phyloP scores from a whole-genome alignment of 768 basidiomycete species.

The Roridomyces roridus region DNA sequence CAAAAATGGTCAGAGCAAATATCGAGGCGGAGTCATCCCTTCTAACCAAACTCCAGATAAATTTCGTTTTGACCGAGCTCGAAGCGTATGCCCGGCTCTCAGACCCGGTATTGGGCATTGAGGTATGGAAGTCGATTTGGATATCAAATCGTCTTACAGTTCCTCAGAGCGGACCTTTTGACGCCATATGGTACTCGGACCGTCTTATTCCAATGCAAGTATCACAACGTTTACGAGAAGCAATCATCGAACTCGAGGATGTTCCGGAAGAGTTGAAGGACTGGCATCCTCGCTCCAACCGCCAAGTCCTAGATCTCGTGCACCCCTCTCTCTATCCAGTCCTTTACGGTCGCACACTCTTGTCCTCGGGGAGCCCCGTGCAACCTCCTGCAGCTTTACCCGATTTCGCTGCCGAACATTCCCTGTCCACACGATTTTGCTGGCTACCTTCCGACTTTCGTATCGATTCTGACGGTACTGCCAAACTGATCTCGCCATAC shows the following conservation, averaged over 20 bases:
- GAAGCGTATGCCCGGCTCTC: slow-evolving; percentile 21
- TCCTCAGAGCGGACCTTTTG: slow-evolving; percentile 24
- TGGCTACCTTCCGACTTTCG: slow-evolving; percentile 37
- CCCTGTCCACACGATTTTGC: slow-evolving; percentile 23
- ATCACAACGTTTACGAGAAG: slow-evolving; percentile 30
- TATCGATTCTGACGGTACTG: slow-evolving; percentile 27
- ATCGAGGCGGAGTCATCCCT: not conserved
- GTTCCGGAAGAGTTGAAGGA: slow-evolving; percentile 43
- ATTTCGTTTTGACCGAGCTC: slow-evolving; percentile 27
- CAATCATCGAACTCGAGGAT: slow-evolving; percentile 39
- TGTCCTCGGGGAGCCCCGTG: not conserved
- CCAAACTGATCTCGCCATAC: slow-evolving; percentile 21
- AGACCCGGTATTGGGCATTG: slow-evolving; percentile 20
- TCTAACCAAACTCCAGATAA: slow-evolving; percentile 11
- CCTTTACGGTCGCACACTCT: slow-evolving; percentile 38
- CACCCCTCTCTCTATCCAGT: slow-evolving; percentile 52
- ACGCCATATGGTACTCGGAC: slow-evolving; percentile 36
- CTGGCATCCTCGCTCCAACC: slow-evolving; percentile 53
- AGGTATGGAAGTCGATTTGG: slow-evolving; percentile 4
- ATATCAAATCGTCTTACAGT: not conserved
- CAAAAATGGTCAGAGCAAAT: slow-evolving; percentile 9
- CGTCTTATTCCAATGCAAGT: slow-evolving; percentile 33
- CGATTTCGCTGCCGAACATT: not conserved
- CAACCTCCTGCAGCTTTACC: not conserved
- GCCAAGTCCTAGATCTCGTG: slow-evolving; percentile 50